These are phyloP conservation scores for Venturia nashicola DNA, from an alignment of 2,329 filamentous ascomycete genomes.

Conservation along the genomic window DNA sequence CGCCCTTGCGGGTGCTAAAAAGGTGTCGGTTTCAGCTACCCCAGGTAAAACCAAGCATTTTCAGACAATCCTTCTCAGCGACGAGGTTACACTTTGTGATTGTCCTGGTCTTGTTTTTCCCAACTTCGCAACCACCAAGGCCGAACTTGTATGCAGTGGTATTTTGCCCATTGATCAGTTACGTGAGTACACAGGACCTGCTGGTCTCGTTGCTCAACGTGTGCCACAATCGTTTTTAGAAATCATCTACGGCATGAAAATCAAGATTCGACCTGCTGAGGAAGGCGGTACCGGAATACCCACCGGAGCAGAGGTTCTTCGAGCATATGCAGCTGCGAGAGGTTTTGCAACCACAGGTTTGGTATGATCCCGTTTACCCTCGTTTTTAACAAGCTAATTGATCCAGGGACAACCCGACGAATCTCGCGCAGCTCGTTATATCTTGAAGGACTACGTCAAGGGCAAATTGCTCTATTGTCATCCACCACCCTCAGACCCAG, in stretches of 20 bases:
- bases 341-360: conserved; percentile 84
- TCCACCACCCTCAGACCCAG: conserved; percentile 59
- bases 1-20: conserved; percentile 94
- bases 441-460: conserved; percentile 95
- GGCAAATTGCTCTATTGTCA: conserved; percentile 89
- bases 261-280: conserved; percentile 65
- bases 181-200: conserved; percentile 81
- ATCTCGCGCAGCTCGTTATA: conserved; percentile 74
- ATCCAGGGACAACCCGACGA: conserved; percentile 70
- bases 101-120: conserved; percentile 97
- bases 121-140: conserved; percentile 94
- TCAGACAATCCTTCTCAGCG: conserved; percentile 90
- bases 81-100: conserved; percentile 85
- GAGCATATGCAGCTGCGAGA: conserved; percentile 75
- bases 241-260: conserved; percentile 86
- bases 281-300: conserved; percentile 86
- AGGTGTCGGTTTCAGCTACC: conserved; percentile 93
- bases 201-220: conserved; percentile 67
- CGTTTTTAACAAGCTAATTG: background rate
- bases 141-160: conserved; percentile 89
- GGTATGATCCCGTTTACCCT: background rate
- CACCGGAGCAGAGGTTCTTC: conserved; percentile 72
- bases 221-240: conserved; percentile 85
- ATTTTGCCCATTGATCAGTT: conserved; percentile 94
- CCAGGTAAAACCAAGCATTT: conserved; percentile 99